A percentile compares a stretch with the other conserved stretches of the same genome.
These are phyloP conservation scores for Glomus cerebriforme DNA, from an alignment of 192 early-diverging fungal species.

Conservation along the genomic window DNA sequence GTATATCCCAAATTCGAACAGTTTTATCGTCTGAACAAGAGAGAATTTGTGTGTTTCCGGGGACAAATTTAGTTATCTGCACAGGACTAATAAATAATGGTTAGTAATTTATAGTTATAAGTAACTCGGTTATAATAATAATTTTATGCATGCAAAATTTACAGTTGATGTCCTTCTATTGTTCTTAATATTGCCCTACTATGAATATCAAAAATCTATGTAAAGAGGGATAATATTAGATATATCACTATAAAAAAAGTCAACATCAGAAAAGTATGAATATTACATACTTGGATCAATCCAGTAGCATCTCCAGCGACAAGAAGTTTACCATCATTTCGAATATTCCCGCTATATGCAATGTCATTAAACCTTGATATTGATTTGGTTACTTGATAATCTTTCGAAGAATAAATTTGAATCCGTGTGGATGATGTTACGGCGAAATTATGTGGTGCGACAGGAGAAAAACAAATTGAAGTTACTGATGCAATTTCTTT, in stretches of 20 bases:
- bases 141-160: constrained; percentile 33
- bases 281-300: constrained; percentile 62
- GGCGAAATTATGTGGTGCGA: constrained; percentile 84
- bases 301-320: constrained; percentile 93
- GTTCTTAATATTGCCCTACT: constrained; percentile 71
- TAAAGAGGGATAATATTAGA: no score
- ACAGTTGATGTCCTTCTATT: constrained; percentile 59
- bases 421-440: constrained; percentile 89
- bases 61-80: constrained; percentile 79
- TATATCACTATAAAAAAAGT: not conserved
- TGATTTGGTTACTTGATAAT: constrained; percentile 83
- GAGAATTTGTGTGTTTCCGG: constrained; percentile 74
- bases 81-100: constrained; percentile 59
- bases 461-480: constrained; percentile 78
- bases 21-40: constrained; percentile 92
- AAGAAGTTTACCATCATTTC: constrained; percentile 87
- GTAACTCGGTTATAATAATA: not conserved
- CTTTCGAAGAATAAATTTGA: constrained; percentile 87
- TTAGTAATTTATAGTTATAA: not conserved
- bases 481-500: constrained; percentile 87
- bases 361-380: constrained; percentile 91
- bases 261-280: not conserved
- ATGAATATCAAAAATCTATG: constrained; percentile 61
- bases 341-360: constrained; percentile 77
- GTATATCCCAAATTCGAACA: constrained; percentile 93